Evolutionary conservation across 2,329 filamentous ascomycete genomes (phyloP).

Genomic region (Xylaria sp.): DNA sequence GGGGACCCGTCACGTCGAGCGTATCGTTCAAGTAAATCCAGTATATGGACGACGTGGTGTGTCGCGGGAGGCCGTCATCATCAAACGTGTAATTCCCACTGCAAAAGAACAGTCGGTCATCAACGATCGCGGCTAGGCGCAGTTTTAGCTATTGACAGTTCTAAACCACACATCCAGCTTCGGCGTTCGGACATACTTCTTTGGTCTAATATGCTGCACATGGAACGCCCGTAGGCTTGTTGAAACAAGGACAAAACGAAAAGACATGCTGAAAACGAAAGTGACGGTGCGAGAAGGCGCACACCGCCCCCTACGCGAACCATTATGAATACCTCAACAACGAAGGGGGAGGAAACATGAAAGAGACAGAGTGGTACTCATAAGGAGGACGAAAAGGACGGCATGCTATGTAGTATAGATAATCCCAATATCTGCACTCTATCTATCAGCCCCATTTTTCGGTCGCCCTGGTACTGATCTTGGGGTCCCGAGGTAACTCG

Average conservation of each 20-base stretch:
- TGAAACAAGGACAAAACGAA: neutral
- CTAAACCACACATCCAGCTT: neutral
- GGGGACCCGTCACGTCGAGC: constrained; percentile 22
- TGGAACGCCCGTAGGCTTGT: constrained; percentile 10
- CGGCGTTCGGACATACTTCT: constrained; percentile 26
- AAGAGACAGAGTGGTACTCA: neutral
- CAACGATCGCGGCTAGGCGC: constrained; percentile 28
- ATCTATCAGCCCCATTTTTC: neutral
- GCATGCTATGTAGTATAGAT: too few relatives aligned
- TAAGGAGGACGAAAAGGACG: neutral
- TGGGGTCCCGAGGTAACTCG: neutral
- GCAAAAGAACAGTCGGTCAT: constrained; percentile 29
- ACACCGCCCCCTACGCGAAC: neutral
- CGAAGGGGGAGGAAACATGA: neutral
- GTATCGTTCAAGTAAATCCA: constrained; percentile 27
- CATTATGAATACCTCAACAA: constrained; percentile 8
- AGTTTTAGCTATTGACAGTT: neutral
- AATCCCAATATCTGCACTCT: neutral
- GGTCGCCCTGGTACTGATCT: neutral
- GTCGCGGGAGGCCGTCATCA: constrained; percentile 18
- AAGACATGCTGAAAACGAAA: constrained; percentile 2
- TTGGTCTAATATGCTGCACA: constrained; percentile 28
- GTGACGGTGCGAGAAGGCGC: constrained; percentile 1
- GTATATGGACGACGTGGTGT: constrained; percentile 22
- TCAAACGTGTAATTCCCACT: constrained; percentile 32